Evolutionary conservation across 2,329 filamentous ascomycete genomes (phyloP), one percentile per base, ranked within the genome.

Genomic region (Botrytis medusae): DNA sequence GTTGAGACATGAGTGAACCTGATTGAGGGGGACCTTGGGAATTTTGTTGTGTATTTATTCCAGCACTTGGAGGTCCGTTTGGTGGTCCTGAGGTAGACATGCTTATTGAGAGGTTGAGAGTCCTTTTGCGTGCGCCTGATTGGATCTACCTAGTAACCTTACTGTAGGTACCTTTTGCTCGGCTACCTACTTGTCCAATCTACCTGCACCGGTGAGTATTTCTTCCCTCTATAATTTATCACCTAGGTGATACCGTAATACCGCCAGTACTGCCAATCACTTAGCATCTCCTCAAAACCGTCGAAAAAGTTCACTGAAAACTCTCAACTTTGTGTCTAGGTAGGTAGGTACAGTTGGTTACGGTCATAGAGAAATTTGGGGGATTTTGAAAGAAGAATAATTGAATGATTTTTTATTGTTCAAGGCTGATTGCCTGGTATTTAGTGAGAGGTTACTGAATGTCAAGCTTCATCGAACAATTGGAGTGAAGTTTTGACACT

Each of bases 1-100:
- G 93, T 76, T 95, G 94, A 2, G 92, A 94, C 83, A 94, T 91
- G 81, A 73, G 85, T 82, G 78, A 83, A 75, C 74, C 82, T 79
- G 75, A 85, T 82, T 74, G 86, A 83, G 74, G 86, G 83, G 74
- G 85, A 83, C 84, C 76, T 76, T 84, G 82, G 72, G 83, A 81
- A 72, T 84, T 84, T 75, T 84, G 82, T 81, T 86, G 84, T 78
- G 84, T 84, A 44, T 81, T 78, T 79, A 85, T 83, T 75, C 81
- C 81, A 77, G 81, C 78, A 75, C 77, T 84, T 72, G 85, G 83
- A 34, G 80, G 79, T 46, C 85, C 85, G 79, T 85, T 85, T 73
- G 82, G 82, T 79, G 85, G 84, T 74, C 72, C 82, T 83, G 83
- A 85, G 64, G 75, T 77, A 62, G 80, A 81, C 80, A 82, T 82